Percentiles rank a stretch among this genome's conserved stretches.
Evolutionary conservation across 148 eudicot genomes (phyloP).

Genomic region (Nyssa sinensis): DNA sequence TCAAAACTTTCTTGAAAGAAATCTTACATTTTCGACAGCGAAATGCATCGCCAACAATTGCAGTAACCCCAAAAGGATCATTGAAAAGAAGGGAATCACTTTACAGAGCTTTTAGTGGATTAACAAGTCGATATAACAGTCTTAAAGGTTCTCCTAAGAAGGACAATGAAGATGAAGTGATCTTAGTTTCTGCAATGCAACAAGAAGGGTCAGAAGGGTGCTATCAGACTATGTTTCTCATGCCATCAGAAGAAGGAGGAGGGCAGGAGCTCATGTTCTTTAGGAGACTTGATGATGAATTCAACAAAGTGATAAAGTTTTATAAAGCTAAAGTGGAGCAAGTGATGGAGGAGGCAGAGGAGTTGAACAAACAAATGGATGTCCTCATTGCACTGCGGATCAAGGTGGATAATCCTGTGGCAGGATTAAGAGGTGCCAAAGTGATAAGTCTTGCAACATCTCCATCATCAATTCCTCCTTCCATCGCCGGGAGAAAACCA

Average conservation of each 20-base stretch:
- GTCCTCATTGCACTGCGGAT: conserved; percentile 24
- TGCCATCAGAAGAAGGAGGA: conserved; percentile 20
- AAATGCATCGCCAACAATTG: background rate
- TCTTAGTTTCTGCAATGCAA: background rate
- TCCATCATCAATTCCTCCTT: background rate
- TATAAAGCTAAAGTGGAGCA: conserved; percentile 15
- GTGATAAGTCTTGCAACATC: background rate
- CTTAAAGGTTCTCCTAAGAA: background rate
- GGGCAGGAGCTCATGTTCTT: conserved; percentile 20
- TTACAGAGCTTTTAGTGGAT: conserved; percentile 34
- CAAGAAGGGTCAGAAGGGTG: background rate
- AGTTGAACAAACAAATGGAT: conserved; percentile 27
- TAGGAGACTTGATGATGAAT: conserved; percentile 23
- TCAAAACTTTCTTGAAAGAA: conserved; percentile 25
- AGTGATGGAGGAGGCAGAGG: conserved; percentile 23
- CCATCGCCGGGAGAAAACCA: background rate
- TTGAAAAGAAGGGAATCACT: conserved; percentile 18
- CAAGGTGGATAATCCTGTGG: conserved; percentile 12
- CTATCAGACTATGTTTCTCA: conserved; percentile 18
- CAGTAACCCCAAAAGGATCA: background rate
- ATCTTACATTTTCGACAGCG: conserved; percentile 9
- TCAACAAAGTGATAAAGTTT: conserved; percentile 25
- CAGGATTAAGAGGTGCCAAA: background rate
- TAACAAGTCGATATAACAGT: conserved; percentile 17
- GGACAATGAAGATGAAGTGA: conserved; percentile 21